phyloP scores from a whole-genome alignment of 139 green algal species.

The Chlorella ohadii region DNA sequence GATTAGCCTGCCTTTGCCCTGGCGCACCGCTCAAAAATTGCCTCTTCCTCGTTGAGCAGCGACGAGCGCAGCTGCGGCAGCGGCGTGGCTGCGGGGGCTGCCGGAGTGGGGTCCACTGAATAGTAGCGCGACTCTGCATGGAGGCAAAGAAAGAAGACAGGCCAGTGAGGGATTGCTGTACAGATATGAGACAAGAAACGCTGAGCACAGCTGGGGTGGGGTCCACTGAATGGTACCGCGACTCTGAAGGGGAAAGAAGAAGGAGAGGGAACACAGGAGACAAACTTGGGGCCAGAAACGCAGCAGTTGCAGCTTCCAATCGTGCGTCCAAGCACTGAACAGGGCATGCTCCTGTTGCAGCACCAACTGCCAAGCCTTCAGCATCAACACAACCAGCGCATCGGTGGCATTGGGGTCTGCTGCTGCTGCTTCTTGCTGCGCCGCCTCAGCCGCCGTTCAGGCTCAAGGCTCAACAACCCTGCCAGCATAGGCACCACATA shows the following conservation, averaged over 20 bases:
- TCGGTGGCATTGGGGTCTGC: background rate
- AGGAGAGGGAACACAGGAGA: too few species aligned
- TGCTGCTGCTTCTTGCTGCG: background rate
- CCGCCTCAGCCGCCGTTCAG: background rate
- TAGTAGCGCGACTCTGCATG: slow-evolving; percentile 73
- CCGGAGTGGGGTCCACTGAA: slow-evolving; percentile 94
- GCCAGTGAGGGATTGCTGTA: too few species aligned
- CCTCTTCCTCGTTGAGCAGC: slow-evolving; percentile 78
- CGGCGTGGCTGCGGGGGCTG: slow-evolving; percentile 66
- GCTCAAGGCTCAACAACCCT: too few species aligned
- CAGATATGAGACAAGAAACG: too few species aligned
- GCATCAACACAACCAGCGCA: too few species aligned
- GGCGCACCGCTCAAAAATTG: slow-evolving; percentile 82
- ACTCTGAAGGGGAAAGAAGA: slow-evolving; percentile 46
- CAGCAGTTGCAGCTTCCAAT: background rate
- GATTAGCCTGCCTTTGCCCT: background rate
- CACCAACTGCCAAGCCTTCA: too few species aligned
- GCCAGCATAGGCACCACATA: background rate
- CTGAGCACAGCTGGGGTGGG: too few species aligned
- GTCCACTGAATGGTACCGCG: slow-evolving; percentile 86
- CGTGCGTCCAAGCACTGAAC: too few species aligned
- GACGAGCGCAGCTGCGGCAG: slow-evolving; percentile 58
- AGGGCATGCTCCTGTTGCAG: too few species aligned
- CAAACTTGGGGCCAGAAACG: too few species aligned
- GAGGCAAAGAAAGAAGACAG: background rate